Base-by-base conservation (phyloP, 805 yeast species). In the Candida cerambycidarum region DNA sequence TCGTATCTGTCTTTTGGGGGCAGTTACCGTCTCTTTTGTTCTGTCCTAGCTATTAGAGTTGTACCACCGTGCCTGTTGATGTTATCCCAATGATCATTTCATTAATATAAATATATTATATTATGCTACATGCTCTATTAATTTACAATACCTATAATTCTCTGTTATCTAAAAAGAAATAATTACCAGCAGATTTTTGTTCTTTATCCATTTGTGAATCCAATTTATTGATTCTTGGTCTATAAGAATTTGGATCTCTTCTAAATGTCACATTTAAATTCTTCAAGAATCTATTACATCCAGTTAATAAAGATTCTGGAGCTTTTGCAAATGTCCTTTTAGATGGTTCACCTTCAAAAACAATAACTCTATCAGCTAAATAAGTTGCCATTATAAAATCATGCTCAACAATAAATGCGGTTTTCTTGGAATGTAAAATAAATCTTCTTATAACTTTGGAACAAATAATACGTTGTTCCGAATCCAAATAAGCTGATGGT, bases 371-470 rank as follows among this genome's bases (percentile, higher is more conserved):
- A 71, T 93, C 99, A 51, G 99, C 99, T 76, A 93, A 79, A 67
- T 93, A 93, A 13, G 99, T 93, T 52, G 99, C 98, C 99, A 93
- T 93, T 75, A 93, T 93, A 80, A 93, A 93, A 80, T 93, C 99
- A 82, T 93, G 99, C 83, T 93, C 99, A 46, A 93, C 99, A 58
- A 93, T 77, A 67, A 93, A 93, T n/a, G 99, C 99, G 35, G 98
- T 92, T 79, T 92, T 93, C 77, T 92, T 90, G 56, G 97, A 81
- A 65, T 93, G 99, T 65, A 93, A 74, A 60, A 93, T 87, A 63
- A 89, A 93, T 70, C 97, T 85, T 80, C 97, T 86, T 58, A 93
- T 93, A 55, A 93, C 99, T 76, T 93, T 93, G 41, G 99, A 87
- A 78, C 99, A 93, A 55, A 93, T 86, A 61, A 93, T 89, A 88